These are phyloP conservation scores for Tilletia caries DNA, from an alignment of 1,284 basidiomycete genomes.

Conservation along the genomic window DNA sequence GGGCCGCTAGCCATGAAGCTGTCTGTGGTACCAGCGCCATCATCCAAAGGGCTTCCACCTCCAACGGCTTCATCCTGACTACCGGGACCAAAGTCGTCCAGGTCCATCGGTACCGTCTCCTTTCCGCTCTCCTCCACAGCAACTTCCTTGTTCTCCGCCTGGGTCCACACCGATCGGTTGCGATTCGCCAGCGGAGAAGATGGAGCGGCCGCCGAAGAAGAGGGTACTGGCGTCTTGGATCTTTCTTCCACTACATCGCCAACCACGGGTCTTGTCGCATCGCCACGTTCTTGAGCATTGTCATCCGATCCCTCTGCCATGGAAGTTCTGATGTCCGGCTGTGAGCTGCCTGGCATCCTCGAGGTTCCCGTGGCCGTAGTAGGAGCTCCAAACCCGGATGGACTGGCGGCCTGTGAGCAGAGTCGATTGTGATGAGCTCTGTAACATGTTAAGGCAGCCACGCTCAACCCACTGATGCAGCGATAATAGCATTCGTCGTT, in stretches of 20 bases:
- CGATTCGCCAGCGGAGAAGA: conserved; percentile 5
- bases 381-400: not conserved
- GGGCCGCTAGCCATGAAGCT: too few species aligned
- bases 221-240: not conserved
- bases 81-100: not conserved
- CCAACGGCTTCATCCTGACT: too few species aligned
- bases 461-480: not conserved
- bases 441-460: not conserved
- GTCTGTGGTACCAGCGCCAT: too few species aligned
- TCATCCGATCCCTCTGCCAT: not conserved
- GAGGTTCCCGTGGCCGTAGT: conserved; percentile 3
- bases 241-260: not conserved
- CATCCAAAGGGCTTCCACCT: too few species aligned
- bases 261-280: not conserved
- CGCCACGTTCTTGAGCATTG: not conserved
- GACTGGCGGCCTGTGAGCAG: not conserved
- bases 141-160: not conserved
- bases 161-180: not conserved
- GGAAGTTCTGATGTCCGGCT: not conserved
- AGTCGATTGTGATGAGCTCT: not conserved
- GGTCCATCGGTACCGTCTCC: not conserved
- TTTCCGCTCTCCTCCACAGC: not conserved
- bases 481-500: not conserved
- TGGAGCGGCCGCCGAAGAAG: not conserved
- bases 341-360: not conserved